Percentiles rank a stretch among this genome's conserved stretches.
These are phyloP conservation scores for Fusarium sp. DNA, from an alignment of 2,329 filamentous ascomycete genomes.

Conservation along the genomic window DNA sequence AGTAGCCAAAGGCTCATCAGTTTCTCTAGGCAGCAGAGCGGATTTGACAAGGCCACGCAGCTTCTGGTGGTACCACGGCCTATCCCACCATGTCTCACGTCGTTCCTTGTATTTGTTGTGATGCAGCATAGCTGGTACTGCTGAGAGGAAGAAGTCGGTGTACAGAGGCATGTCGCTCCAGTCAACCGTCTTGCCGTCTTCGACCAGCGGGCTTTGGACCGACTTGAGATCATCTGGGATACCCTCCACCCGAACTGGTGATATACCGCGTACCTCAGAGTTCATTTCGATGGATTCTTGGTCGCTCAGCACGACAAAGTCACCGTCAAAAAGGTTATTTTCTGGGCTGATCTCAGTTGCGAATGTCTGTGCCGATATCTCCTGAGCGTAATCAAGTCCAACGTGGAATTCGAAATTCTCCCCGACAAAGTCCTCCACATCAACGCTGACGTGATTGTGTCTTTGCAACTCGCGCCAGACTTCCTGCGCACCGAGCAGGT, in stretches of 20 bases:
- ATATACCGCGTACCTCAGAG: background rate
- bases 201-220: background rate
- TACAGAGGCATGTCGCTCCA: background rate
- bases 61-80: background rate
- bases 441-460: background rate
- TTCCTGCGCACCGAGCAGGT: background rate
- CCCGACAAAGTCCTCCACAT: fast-evolving
- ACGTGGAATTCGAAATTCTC: background rate
- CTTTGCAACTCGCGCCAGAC: background rate
- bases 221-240: background rate
- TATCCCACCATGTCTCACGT: background rate
- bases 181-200: background rate
- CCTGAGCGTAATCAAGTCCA: background rate
- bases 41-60: background rate
- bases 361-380: background rate
- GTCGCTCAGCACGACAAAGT: background rate
- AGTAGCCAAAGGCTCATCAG: background rate
- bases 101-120: background rate
- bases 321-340: background rate
- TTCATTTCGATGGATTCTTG: background rate
- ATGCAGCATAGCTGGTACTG: background rate
- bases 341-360: background rate
- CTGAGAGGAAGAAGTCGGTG: background rate
- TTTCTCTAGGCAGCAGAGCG: background rate
- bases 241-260: background rate